A percentile compares a stretch with the other conserved stretches of the same genome.
Evolutionary conservation across 1,284 basidiomycete genomes (phyloP).

Genomic region (Phaffia rhodozyma): DNA sequence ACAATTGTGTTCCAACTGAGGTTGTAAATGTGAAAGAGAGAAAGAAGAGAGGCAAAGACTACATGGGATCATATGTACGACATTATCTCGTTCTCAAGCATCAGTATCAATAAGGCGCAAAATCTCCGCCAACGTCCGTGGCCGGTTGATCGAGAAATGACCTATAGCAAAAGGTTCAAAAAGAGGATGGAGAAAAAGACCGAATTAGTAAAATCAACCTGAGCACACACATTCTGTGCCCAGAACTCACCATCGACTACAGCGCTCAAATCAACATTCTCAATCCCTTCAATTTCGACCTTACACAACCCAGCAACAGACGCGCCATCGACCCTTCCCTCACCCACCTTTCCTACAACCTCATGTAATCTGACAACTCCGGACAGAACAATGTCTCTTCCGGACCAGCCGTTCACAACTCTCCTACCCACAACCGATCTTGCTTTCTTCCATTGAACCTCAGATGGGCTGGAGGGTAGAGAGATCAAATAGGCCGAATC

Average conservation of each 20-base stretch:
- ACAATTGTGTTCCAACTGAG: no score
- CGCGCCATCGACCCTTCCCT: slow-evolving; percentile 26
- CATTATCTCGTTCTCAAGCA: slow-evolving; percentile 3
- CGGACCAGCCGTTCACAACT: slow-evolving; percentile 40
- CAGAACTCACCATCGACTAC: slow-evolving; percentile 27
- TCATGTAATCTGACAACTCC: slow-evolving; percentile 42
- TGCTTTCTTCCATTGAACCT: slow-evolving; percentile 37
- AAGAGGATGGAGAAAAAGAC: background rate
- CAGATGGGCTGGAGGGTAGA: slow-evolving; percentile 38
- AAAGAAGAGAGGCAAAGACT: no score
- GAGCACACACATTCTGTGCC: background rate
- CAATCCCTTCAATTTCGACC: slow-evolving; percentile 34
- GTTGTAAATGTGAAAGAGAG: no score
- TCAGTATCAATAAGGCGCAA: slow-evolving; percentile 32
- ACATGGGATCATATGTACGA: no score
- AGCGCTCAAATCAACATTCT: slow-evolving; percentile 36
- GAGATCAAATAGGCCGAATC: slow-evolving; percentile 42
- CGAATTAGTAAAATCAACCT: background rate
- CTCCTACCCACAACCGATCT: slow-evolving; percentile 38
- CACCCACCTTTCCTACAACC: slow-evolving; percentile 36
- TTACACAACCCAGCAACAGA: slow-evolving; percentile 35
- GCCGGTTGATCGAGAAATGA: slow-evolving; percentile 32
- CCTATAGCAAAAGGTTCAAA: slow-evolving; percentile 20
- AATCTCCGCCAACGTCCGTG: slow-evolving; percentile 31
- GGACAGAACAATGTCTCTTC: slow-evolving; percentile 42